Percentiles rank a stretch among this genome's conserved stretches.
These are phyloP conservation scores for Pythium utonaiense DNA, from an alignment of 352 stramenopile species.

Conservation along the genomic window DNA sequence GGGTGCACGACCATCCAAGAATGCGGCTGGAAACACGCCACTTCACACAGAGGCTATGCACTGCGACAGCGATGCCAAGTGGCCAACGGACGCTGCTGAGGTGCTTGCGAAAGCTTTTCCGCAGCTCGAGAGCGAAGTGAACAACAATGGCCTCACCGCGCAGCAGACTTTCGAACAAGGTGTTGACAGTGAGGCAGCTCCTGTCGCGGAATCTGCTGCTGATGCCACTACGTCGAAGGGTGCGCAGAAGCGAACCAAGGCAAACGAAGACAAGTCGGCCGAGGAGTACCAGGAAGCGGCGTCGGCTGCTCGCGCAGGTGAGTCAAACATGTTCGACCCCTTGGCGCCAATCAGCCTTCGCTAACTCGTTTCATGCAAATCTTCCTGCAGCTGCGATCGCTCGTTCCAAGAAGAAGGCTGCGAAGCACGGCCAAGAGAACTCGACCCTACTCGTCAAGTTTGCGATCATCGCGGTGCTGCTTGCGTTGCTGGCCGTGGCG, in stretches of 20 bases:
- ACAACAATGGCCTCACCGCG: constrained; percentile 54
- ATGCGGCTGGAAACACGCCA: constrained; percentile 52
- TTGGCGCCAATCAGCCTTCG: no score
- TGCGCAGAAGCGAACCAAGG: constrained; percentile 13
- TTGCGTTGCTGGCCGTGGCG: constrained; percentile 11
- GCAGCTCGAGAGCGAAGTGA: constrained; percentile 45
- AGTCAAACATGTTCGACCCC: not conserved
- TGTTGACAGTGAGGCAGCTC: constrained; percentile 49
- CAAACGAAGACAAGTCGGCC: constrained; percentile 12
- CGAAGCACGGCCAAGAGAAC: constrained; percentile 30
- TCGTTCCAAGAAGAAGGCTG: constrained; percentile 62
- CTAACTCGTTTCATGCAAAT: no score
- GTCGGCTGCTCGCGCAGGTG: constrained; percentile 52
- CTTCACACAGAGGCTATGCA: constrained; percentile 78
- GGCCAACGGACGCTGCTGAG: constrained; percentile 49
- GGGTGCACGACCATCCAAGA: constrained; percentile 61
- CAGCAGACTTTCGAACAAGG: constrained; percentile 65
- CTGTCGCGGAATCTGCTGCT: constrained; percentile 16
- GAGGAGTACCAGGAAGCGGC: constrained; percentile 44
- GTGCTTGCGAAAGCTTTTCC: constrained; percentile 47
- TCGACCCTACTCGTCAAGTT: constrained; percentile 11
- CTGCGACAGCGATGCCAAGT: constrained; percentile 47
- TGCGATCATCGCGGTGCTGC: not conserved
- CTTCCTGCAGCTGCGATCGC: constrained; percentile 50
- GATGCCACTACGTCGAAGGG: constrained; percentile 8